Percentiles rank a stretch among this genome's conserved stretches.
Conservation (phyloP, 169 alveolate genomes). For the Neospora caninum region DNA sequence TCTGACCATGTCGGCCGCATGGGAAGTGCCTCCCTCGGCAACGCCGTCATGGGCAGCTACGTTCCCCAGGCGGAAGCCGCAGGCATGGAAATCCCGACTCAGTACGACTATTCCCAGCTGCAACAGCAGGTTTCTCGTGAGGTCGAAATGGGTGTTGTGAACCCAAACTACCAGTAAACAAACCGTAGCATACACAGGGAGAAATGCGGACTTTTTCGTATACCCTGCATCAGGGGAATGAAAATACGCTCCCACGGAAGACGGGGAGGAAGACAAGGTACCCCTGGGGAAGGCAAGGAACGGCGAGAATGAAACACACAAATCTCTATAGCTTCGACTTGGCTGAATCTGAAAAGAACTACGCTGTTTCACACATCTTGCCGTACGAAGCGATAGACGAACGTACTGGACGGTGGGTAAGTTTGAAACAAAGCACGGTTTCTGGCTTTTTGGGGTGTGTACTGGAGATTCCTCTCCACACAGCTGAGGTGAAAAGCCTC, state of each 20-base stretch:
- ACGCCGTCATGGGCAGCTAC: background rate
- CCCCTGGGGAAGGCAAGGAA: no score
- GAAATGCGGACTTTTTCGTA: background rate
- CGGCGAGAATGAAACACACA: no score
- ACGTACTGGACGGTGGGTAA: no score
- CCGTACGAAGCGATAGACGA: no score
- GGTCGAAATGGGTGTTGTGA: slow-evolving; percentile 76
- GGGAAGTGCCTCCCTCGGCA: background rate
- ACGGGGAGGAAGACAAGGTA: no score
- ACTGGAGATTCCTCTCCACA: background rate
- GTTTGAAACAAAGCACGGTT: background rate
- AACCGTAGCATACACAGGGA: background rate
- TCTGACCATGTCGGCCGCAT: background rate
- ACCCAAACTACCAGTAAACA: slow-evolving; percentile 59
- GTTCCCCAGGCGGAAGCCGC: background rate
- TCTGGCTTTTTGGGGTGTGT: background rate
- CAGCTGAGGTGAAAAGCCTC: background rate
- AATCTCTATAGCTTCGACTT: no score
- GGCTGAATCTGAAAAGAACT: no score
- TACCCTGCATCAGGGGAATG: background rate
- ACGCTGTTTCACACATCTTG: no score
- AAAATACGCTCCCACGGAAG: no score
- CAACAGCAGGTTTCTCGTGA: slow-evolving; percentile 75
- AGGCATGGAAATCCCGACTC: slow-evolving; percentile 73
- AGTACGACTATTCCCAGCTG: slow-evolving; percentile 77